phyloP scores from a whole-genome alignment of 371 early-diverging fungal species.

The Parasitella parasitica region DNA sequence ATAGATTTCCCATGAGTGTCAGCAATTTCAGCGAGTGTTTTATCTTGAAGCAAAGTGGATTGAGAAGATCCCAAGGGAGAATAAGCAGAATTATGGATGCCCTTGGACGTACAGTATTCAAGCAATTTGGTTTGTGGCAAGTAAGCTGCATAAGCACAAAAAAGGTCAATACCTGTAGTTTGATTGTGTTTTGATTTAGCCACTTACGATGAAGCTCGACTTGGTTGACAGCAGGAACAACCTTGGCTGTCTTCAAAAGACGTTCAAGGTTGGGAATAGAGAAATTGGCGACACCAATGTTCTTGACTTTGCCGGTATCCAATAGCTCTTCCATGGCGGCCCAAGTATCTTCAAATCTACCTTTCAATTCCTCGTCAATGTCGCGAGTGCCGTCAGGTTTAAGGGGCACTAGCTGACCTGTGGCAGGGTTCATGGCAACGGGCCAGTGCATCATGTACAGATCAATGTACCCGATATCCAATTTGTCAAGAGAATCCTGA shows the following conservation, averaged over 20 bases:
- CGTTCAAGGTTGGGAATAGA: slow-evolving; percentile 50
- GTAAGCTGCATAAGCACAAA: slow-evolving; percentile 64
- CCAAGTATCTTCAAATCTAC: slow-evolving; percentile 44
- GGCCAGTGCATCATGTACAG: slow-evolving; percentile 62
- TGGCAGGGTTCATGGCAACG: slow-evolving; percentile 37
- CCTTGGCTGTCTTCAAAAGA: slow-evolving; percentile 52
- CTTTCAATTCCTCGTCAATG: slow-evolving; percentile 26
- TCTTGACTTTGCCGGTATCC: slow-evolving; percentile 63
- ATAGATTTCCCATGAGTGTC: slow-evolving; percentile 58
- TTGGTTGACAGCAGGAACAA: slow-evolving; percentile 69
- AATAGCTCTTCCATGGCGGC: slow-evolving; percentile 64
- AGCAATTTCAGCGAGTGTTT: slow-evolving; percentile 61
- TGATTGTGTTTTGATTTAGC: not conserved
- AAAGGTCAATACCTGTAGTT: not conserved
- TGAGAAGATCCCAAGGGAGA: slow-evolving; percentile 68
- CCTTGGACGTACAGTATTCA: slow-evolving; percentile 53
- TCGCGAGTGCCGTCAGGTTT: slow-evolving; percentile 41
- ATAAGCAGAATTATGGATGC: slow-evolving; percentile 69
- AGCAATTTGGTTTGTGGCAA: slow-evolving; percentile 62
- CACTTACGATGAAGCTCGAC: slow-evolving; percentile 68
- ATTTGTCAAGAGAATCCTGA: slow-evolving; percentile 47
- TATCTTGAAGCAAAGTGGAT: slow-evolving; percentile 42
- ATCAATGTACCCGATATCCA: slow-evolving; percentile 70
- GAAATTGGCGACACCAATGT: slow-evolving; percentile 70
- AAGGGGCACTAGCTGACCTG: slow-evolving; percentile 29